phyloP scores from a whole-genome alignment of 768 basidiomycete genomes.

The Tylopilus rubrobrunneus region DNA sequence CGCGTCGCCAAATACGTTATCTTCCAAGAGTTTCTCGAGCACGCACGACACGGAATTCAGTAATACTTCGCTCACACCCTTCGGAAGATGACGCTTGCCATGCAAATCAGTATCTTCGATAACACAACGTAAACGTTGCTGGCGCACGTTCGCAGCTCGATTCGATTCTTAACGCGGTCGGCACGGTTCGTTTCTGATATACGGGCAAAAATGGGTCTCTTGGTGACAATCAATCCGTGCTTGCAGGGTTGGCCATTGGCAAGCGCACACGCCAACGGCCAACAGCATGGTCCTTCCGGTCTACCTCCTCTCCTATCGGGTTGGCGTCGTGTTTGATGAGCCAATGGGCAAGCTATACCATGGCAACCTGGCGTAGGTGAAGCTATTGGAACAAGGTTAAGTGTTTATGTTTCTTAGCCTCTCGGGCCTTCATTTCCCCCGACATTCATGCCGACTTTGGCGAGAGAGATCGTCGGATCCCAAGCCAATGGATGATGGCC shows the following conservation, averaged over 20 bases:
- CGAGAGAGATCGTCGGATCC: background rate
- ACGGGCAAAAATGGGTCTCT: background rate
- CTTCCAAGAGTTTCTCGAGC: background rate
- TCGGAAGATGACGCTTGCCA: background rate
- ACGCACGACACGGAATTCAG: background rate
- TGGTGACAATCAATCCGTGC: background rate
- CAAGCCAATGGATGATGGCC: background rate
- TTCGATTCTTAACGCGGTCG: background rate
- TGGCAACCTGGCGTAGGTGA: background rate
- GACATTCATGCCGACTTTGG: background rate
- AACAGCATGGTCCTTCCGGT: slow-evolving; percentile 1
- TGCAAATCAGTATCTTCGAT: background rate
- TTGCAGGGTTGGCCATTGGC: slow-evolving; percentile 1
- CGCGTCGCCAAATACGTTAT: background rate
- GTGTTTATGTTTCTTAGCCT: background rate
- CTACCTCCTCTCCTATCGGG: background rate
- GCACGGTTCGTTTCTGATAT: slow-evolving; percentile 6
- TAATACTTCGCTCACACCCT: background rate
- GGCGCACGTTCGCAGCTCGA: background rate
- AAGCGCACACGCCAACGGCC: slow-evolving; percentile 11
- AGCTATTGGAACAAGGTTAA: background rate
- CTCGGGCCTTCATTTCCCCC: background rate
- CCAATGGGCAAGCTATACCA: background rate
- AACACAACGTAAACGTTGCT: background rate
- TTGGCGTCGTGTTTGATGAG: background rate